These are phyloP conservation scores for Claviceps fusiformis DNA, from an alignment of 2,329 filamentous ascomycete genomes.

Conservation along the genomic window DNA sequence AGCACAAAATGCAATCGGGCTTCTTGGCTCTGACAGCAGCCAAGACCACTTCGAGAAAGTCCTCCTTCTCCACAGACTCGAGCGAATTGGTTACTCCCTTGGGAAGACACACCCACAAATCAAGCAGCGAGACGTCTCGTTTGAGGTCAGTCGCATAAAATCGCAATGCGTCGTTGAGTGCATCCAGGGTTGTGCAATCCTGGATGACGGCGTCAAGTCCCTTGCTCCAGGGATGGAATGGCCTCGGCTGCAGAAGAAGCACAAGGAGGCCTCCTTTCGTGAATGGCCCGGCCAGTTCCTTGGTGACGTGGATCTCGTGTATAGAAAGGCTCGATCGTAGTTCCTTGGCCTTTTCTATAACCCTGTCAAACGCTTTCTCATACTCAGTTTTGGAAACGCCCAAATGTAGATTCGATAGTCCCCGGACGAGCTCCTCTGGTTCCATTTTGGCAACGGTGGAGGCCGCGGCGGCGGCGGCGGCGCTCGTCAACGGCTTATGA, in stretches of 20 bases:
- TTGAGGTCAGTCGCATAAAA: background rate
- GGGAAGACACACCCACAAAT: background rate
- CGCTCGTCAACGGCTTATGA: too few relatives aligned
- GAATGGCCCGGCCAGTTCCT: background rate
- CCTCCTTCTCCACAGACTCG: background rate
- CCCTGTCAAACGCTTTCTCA: background rate
- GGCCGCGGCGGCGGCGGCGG: too few relatives aligned
- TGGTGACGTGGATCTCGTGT: background rate
- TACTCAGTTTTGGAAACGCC: background rate
- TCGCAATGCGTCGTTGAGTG: background rate
- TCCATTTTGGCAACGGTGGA: too few relatives aligned
- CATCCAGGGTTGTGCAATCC: background rate
- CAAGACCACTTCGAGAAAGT: accelerated
- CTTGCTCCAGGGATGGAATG: background rate
- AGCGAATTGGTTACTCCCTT: background rate
- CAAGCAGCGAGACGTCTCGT: background rate
- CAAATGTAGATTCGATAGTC: background rate
- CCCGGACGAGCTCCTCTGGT: background rate
- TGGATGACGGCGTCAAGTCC: background rate
- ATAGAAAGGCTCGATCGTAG: background rate
- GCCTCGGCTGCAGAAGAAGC: background rate
- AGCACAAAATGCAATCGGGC: background rate
- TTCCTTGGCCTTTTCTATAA: background rate
- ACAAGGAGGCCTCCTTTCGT: background rate
- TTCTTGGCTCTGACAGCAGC: background rate